phyloP scores from a whole-genome alignment of 495 filamentous ascomycete genomes.

The Penicillium robsamsonii region DNA sequence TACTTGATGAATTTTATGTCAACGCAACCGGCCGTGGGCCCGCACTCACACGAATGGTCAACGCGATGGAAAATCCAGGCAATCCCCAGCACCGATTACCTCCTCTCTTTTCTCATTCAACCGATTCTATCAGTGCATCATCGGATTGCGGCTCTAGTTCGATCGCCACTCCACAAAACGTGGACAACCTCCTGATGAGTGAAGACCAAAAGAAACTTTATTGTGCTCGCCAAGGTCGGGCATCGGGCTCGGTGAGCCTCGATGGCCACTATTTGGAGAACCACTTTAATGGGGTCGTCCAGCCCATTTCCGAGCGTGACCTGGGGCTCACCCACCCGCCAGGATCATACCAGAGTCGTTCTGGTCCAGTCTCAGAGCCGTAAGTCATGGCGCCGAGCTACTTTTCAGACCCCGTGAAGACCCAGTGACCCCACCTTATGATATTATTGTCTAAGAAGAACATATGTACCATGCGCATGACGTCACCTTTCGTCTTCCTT shows the following conservation, averaged over 20 bases:
- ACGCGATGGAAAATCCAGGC: slow-evolving; percentile 39
- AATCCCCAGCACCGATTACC: slow-evolving; percentile 53
- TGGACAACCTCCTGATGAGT: slow-evolving; percentile 75
- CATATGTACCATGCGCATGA: slow-evolving; percentile 6
- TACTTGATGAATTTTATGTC: slow-evolving; percentile 54
- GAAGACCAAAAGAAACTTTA: slow-evolving; percentile 70
- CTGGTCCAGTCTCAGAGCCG: not conserved
- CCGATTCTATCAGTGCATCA: slow-evolving; percentile 63
- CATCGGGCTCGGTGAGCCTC: slow-evolving; percentile 13
- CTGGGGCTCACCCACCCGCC: not conserved
- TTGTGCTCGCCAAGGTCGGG: slow-evolving; percentile 62
- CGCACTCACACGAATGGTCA: slow-evolving; percentile 34
- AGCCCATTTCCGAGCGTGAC: not conserved
- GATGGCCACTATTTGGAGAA: not conserved
- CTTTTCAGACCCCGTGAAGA: not conserved
- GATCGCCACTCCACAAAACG: slow-evolving; percentile 68
- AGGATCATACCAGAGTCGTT: not conserved
- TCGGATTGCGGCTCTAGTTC: slow-evolving; percentile 58
- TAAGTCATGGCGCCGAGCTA: not conserved
- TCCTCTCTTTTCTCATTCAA: slow-evolving; percentile 54
- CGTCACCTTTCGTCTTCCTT: slow-evolving; percentile 13
- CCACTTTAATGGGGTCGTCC: not conserved
- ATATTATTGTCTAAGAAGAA: slow-evolving; percentile 9
- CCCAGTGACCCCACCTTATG: not conserved
- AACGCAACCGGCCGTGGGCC: slow-evolving; percentile 35